Evolutionary conservation across 192 early-diverging fungal species (phyloP).

Genomic region (Cladochytrium replicatum): DNA sequence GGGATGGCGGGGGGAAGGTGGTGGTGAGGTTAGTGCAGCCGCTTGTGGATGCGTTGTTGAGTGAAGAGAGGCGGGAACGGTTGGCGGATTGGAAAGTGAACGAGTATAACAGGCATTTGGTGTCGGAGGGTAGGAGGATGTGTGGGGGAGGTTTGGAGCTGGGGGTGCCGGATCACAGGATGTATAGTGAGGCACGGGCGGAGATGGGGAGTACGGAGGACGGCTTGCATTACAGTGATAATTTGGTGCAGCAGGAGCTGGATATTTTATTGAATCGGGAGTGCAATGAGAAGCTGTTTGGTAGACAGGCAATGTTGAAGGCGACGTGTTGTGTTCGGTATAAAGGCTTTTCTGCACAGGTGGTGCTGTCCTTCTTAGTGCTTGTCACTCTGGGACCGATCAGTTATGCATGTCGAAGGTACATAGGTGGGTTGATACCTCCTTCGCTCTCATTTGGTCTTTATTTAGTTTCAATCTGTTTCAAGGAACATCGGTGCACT

Average conservation of each 20-base stretch:
- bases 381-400: neutral
- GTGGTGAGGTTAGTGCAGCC: slow-evolving; percentile 18
- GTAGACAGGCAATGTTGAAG: slow-evolving; percentile 28
- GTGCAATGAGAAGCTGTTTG: slow-evolving; percentile 43
- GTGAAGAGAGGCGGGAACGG: slow-evolving; percentile 28
- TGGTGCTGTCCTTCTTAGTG: slow-evolving; percentile 12
- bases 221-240: slow-evolving; percentile 56
- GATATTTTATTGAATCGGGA: slow-evolving; percentile 50
- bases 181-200: slow-evolving; percentile 31
- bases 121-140: slow-evolving; percentile 16
- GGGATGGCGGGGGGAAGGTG: neutral
- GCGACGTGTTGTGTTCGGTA: slow-evolving; percentile 54
- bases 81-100: slow-evolving; percentile 47
- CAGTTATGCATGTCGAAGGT: neutral
- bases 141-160: no score
- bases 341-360: slow-evolving; percentile 29
- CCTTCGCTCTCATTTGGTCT: neutral
- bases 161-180: no score
- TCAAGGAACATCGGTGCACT: no score
- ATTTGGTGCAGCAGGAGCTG: slow-evolving; percentile 37
- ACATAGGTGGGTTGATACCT: slow-evolving; percentile 12
- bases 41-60: slow-evolving; percentile 25
- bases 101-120: slow-evolving; percentile 23
- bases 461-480: no score
- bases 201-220: slow-evolving; percentile 40